phyloP scores from a whole-genome alignment of 2,329 filamentous ascomycete species.

The Hortaea sp. region DNA sequence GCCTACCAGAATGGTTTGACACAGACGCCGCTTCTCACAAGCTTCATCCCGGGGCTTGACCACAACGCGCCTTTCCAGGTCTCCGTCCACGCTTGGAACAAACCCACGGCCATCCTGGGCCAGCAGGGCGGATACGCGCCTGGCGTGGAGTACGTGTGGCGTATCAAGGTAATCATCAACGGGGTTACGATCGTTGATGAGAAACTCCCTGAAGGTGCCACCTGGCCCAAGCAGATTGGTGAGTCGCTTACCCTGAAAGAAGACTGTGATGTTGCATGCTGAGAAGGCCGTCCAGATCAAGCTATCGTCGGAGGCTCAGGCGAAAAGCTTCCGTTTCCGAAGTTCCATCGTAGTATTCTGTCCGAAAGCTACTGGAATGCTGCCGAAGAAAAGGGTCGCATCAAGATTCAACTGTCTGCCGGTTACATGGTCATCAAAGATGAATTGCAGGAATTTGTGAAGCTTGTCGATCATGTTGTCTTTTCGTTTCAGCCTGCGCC shows the following conservation, averaged over 20 bases:
- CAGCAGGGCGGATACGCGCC: slow-evolving; percentile 4
- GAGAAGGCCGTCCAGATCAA: background rate
- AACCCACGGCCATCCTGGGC: slow-evolving; percentile 26
- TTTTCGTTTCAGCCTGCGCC: slow-evolving; percentile 85
- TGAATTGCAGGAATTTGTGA: slow-evolving; percentile 41
- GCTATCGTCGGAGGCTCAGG: background rate
- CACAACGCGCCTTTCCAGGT: slow-evolving; percentile 54
- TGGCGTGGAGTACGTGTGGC: slow-evolving; percentile 3
- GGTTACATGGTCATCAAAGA: slow-evolving; percentile 39
- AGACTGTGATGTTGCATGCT: background rate
- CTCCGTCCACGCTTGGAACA: slow-evolving; percentile 66
- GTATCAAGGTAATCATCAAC: slow-evolving; percentile 58
- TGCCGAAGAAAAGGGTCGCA: slow-evolving; percentile 59
- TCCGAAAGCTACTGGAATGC: slow-evolving; percentile 63
- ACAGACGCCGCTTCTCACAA: slow-evolving; percentile 40
- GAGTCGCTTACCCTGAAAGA: slow-evolving; percentile 15
- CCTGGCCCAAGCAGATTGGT: slow-evolving; percentile 47
- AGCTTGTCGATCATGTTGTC: slow-evolving; percentile 60
- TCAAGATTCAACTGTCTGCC: slow-evolving; percentile 68
- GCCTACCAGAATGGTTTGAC: slow-evolving; percentile 28
- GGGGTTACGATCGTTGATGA: slow-evolving; percentile 45
- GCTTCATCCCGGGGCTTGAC: slow-evolving; percentile 58
- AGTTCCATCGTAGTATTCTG: slow-evolving; percentile 59
- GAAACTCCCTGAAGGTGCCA: slow-evolving; percentile 42
- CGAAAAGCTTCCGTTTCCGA: slow-evolving; percentile 53